Conservation (phyloP, 148 eudicot genomes). For the Dianthus caryophyllus region DNA sequence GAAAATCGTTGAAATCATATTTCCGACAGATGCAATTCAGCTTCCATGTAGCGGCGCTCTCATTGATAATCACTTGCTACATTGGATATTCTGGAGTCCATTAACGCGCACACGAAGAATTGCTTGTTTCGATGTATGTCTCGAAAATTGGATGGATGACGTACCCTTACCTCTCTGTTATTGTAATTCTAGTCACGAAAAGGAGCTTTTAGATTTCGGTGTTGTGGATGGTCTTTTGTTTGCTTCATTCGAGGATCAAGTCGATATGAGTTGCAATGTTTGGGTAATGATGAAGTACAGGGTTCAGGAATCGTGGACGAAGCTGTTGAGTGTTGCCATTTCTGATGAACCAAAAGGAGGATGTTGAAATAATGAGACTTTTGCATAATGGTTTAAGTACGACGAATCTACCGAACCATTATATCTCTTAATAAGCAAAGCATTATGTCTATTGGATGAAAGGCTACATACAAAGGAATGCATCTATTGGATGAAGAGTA, state of each 20-base stretch:
- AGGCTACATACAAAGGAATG: no score
- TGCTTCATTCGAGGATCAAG: neutral
- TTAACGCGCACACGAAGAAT: neutral
- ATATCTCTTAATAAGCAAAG: no score
- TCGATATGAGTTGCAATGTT: neutral
- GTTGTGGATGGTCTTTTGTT: neutral
- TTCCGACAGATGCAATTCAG: neutral
- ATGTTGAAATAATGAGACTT: no score
- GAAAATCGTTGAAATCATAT: neutral
- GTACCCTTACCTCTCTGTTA: neutral
- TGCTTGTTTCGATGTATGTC: neutral
- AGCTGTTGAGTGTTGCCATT: neutral
- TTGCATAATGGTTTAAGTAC: neutral
- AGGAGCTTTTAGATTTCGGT: neutral
- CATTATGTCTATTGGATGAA: no score
- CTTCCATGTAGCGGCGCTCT: neutral
- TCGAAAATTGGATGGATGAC: neutral
- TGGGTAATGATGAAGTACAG: constrained; percentile 12
- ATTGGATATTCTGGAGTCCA: neutral
- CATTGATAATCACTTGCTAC: neutral
- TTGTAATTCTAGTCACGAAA: neutral
- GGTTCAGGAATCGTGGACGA: constrained; percentile 5
- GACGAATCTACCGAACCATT: no score
- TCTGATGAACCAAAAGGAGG: neutral
- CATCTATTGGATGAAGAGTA: no score